These are phyloP conservation scores for Hyphodiscus hymeniophilus DNA, from an alignment of 495 filamentous ascomycete species.

Conservation along the genomic window DNA sequence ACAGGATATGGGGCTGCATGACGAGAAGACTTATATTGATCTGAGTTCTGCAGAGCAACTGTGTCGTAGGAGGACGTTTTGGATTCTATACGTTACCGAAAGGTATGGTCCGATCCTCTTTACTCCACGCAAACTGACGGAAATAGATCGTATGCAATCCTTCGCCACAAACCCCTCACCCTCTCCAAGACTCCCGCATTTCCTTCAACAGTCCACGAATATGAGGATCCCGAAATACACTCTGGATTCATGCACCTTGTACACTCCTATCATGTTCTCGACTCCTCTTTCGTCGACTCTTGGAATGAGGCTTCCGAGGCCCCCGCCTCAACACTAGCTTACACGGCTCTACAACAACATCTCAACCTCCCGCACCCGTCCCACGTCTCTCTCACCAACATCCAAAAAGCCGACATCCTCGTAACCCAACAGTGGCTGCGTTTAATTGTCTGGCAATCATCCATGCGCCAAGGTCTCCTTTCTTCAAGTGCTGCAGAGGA, in stretches of 20 bases:
- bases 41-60: constrained; percentile 38
- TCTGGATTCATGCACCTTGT: constrained; percentile 47
- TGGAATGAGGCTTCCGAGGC: constrained; percentile 26
- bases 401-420: constrained; percentile 53
- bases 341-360: constrained; percentile 18
- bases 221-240: constrained; percentile 38
- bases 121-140: not conserved
- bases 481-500: constrained; percentile 33
- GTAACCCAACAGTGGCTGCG: constrained; percentile 57
- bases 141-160: constrained; percentile 26
- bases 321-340: constrained; percentile 13
- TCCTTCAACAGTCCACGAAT: constrained; percentile 39
- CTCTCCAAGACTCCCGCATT: constrained; percentile 35
- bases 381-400: constrained; percentile 37
- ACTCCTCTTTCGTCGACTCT: constrained; percentile 28
- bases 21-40: constrained; percentile 43
- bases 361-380: constrained; percentile 32
- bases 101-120: constrained; percentile 26
- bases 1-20: constrained; percentile 50
- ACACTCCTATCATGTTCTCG: constrained; percentile 33
- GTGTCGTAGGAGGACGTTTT: constrained; percentile 51
- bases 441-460: constrained; percentile 52
- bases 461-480: constrained; percentile 46
- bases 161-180: constrained; percentile 49
- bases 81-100: constrained; percentile 56